phyloP scores from a whole-genome alignment of 371 early-diverging fungal species.

The Apophysomyces trapeziformis region DNA sequence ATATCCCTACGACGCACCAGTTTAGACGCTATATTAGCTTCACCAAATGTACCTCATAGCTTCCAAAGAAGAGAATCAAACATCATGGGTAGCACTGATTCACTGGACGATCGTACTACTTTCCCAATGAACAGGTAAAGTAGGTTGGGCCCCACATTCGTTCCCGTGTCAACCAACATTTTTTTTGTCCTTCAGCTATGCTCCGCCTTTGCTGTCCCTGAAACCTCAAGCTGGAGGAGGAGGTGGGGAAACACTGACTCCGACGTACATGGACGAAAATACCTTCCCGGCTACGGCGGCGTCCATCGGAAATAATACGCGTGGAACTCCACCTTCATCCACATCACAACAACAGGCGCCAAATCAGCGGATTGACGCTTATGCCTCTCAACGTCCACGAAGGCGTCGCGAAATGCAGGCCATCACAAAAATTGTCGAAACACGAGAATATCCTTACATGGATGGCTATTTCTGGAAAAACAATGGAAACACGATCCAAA shows the following conservation, averaged over 20 bases:
- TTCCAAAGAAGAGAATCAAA: constrained; percentile 19
- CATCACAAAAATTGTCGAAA: constrained; percentile 62
- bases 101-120: constrained; percentile 18
- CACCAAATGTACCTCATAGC: constrained; percentile 24
- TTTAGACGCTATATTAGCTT: constrained; percentile 36
- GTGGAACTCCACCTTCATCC: not conserved
- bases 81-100: constrained; percentile 16
- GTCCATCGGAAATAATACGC: not conserved
- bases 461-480: constrained; percentile 64
- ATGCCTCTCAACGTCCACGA: constrained; percentile 43
- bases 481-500: constrained; percentile 65
- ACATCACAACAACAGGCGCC: constrained; percentile 6
- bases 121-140: constrained; percentile 37
- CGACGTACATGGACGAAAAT: constrained; percentile 23
- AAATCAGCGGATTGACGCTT: constrained; percentile 23
- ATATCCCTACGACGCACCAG: constrained; percentile 33
- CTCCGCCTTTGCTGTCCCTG: constrained; percentile 24
- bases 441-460: constrained; percentile 49
- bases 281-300: constrained; percentile 15
- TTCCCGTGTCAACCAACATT: constrained; percentile 15
- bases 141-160: constrained; percentile 9
- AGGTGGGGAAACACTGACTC: constrained; percentile 21
- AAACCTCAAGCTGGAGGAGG: constrained; percentile 23
- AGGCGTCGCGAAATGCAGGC: constrained; percentile 68
- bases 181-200: constrained; percentile 17